Base-by-base conservation (phyloP, 805 yeast genomes). In the Metschnikowia lachancei region DNA sequence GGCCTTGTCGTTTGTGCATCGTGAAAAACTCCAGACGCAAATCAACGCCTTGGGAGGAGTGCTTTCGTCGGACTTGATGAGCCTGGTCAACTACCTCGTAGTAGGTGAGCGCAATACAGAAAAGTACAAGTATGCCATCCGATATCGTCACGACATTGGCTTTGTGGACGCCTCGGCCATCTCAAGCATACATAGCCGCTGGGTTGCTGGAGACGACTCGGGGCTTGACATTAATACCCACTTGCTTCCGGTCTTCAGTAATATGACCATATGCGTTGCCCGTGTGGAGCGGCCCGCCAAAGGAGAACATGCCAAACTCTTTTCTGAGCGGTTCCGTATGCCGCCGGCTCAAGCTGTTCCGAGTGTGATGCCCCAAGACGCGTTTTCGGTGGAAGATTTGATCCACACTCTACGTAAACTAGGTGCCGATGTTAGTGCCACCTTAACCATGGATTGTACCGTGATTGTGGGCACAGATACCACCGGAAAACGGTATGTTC, bases 101-200 rank as follows among this genome's bases (percentile, higher is more conserved):
- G 82, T 83, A 26, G 89, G 88, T 1, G 72, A 71, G 34, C 65
- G 77, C 24, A 65, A 72, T 46, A 80, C 85, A 0, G 82, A 78
- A 22, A 82, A 82, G 58, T 80, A 74, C 60, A 64, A 64, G 41
- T 82, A 70, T 57, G 74, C 80, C 45, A 73, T 80, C 1, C 65
- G 70, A 46, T 67, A 70, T 46, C 64, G 87, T 29, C 65, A 67
- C 41, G 91, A 86, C 63, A 73, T 88, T 28, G 62, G 62, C 36
- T 80, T 87, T 53, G 59, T 87, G 14, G 59, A 64, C 11, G 75
- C 81, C 0, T 70, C 72, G 2, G 63, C 76, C 7, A 65, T 87
- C 6, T 55, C 64, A 18, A 61, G 60, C 17, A 52, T 81, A 10
- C 73, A 81, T 54, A 65, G 67, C 13, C 62, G 63, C 5, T 85